A percentile compares a stretch with the other conserved stretches of the same genome.
These are phyloP conservation scores for Fusarium xylarioides DNA, from an alignment of 2,329 filamentous ascomycete genomes.

Conservation along the genomic window DNA sequence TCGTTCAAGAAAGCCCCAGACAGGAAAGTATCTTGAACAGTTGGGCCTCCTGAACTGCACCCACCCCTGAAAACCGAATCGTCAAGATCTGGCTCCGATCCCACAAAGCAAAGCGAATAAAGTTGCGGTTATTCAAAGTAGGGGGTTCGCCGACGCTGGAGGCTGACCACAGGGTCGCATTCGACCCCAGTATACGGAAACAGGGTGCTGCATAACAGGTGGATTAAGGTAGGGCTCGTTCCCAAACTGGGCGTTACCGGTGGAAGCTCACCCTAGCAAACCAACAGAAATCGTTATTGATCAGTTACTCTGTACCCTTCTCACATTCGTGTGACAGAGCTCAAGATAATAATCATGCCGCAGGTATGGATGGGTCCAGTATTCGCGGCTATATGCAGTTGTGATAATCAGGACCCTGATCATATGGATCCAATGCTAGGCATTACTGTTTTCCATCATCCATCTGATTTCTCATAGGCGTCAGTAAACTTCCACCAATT, in stretches of 20 bases:
- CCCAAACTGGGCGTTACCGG: slow-evolving; percentile 21
- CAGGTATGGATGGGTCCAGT: slow-evolving; percentile 20
- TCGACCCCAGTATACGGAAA: slow-evolving; percentile 12
- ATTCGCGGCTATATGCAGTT: slow-evolving; percentile 18
- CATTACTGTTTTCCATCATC: not conserved
- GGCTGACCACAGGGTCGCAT: slow-evolving; percentile 24
- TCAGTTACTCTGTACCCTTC: not conserved
- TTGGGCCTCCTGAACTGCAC: not conserved
- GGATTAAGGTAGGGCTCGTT: slow-evolving; percentile 27
- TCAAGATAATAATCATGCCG: slow-evolving; percentile 11
- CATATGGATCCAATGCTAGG: not conserved
- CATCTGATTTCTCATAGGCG: not conserved
- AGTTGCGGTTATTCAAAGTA: slow-evolving; percentile 24
- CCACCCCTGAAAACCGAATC: not conserved
- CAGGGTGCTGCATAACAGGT: slow-evolving; percentile 13
- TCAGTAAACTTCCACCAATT: slow-evolving; percentile 33
- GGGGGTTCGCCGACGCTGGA: slow-evolving; percentile 19
- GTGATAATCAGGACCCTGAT: slow-evolving; percentile 19
- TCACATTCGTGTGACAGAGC: slow-evolving; percentile 10
- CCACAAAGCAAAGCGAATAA: slow-evolving; percentile 14
- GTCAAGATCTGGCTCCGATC: slow-evolving; percentile 7
- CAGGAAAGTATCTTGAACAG: not conserved
- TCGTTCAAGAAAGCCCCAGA: not conserved
- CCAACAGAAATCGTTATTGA: not conserved
- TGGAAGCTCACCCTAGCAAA: not conserved